Base-by-base conservation (phyloP, 2,329 filamentous ascomycete species). In the Rutstroemia sydowiana region DNA sequence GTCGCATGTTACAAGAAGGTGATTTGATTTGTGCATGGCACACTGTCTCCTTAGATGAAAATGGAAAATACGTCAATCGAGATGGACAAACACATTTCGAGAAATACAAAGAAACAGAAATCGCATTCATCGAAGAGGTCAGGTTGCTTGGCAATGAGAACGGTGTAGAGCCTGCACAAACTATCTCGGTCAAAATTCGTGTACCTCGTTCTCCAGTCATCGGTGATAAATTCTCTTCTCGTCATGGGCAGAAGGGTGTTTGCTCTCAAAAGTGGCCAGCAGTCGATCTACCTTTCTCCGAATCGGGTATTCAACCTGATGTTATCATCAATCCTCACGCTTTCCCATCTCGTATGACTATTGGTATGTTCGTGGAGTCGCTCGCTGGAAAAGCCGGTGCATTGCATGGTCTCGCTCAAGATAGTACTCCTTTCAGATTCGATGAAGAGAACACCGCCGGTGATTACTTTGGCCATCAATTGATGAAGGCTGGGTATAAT, bases 271-370 rank as follows among this genome's bases (percentile, higher is more conserved):
- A 96, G 68, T 98, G 93, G 90, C 93, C 91, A 0, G 80, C 84
- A 2, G 75, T 87, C 54, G 91, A 97, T 68, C 93, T 98, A 88
- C 93, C 93, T 3, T 98, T 97, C 71, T 90, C 88, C 2, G 93
- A 98, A 72, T 88, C 87, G 5, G 93, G 93, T 49, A 97, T 98
- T 55, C 91, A 96, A 66, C 93, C 93, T 9, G 93, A 98, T 70
- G 78, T 95, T 63, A 98, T 98, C 71, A 98, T 98, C 76, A 98
- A 98, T 73, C 93, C 93, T 37, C 93, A 98, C 77, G 93, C 93
- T 66, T 98, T 98, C 78, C 93, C 93, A 7, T 97, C 92, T 42
- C 91, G 93, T 71, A 98, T 98, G 93, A 98, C 93, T 18, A 98
- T 98, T 66, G 93, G 93, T 66, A 97, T 97, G 88, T 97, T 98